These are phyloP conservation scores for Ochromonadaceae sp. DNA, from an alignment of 352 stramenopile genomes.

Conservation along the genomic window DNA sequence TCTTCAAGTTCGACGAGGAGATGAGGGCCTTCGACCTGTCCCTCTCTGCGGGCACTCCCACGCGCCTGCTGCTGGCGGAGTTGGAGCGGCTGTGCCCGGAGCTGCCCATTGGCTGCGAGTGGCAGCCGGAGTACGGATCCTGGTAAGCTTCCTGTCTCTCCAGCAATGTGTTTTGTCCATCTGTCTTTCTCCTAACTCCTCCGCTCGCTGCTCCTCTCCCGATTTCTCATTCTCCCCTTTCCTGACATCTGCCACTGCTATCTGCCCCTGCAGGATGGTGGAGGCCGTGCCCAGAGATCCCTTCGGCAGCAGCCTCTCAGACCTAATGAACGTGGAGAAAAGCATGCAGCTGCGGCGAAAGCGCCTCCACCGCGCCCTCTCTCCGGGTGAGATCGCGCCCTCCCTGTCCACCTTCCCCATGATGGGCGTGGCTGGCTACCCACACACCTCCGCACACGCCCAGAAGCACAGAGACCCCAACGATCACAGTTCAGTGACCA, in stretches of 20 bases:
- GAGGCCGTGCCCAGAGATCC: constrained; percentile 83
- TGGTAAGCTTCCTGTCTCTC: too few relatives aligned
- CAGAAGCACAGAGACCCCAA: too few relatives aligned
- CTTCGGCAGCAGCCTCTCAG: constrained; percentile 43
- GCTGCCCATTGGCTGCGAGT: constrained; percentile 74
- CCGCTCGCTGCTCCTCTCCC: too few relatives aligned
- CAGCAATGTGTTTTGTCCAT: too few relatives aligned
- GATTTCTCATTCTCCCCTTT: too few relatives aligned
- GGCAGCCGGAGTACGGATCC: constrained; percentile 95
- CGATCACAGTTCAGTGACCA: too few relatives aligned
- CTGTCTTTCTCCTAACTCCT: too few relatives aligned
- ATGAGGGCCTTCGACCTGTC: constrained; percentile 65
- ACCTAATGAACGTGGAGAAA: constrained; percentile 79
- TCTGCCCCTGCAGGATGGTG: too few relatives aligned
- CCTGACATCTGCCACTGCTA: too few relatives aligned
- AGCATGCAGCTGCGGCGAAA: constrained; percentile 93
- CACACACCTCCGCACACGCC: constrained; percentile 18
- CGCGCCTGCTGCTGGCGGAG: neutral
- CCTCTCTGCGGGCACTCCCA: constrained; percentile 62
- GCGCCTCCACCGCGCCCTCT: constrained; percentile 75
- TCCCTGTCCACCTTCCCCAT: constrained; percentile 89
- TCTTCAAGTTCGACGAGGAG: constrained; percentile 78
- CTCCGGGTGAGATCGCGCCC: constrained; percentile 84
- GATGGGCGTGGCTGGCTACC: constrained; percentile 75
- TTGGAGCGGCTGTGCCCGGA: neutral